Evolutionary conservation across 176 grass and related monocot species (phyloP).

Genomic region (Oryza officinalis): DNA sequence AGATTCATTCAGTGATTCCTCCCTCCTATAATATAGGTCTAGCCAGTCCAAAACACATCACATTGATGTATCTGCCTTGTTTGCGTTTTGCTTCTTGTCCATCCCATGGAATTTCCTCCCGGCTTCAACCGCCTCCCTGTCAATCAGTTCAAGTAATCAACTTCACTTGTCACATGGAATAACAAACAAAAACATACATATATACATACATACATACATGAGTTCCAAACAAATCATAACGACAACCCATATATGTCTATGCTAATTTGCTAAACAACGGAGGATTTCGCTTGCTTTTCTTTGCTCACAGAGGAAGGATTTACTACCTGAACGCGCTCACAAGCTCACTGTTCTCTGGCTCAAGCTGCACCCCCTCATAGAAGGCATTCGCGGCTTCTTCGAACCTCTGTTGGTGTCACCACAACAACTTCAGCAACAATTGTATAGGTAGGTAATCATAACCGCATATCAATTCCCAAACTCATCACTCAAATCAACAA

Average conservation of each 20-base stretch:
- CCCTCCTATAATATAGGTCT: background rate
- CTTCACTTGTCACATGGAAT: background rate
- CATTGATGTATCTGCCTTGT: background rate
- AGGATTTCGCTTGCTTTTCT: background rate
- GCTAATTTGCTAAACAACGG: background rate
- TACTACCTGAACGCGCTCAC: conserved; percentile 79
- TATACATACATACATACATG: background rate
- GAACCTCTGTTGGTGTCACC: conserved; percentile 50
- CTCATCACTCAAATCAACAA: background rate
- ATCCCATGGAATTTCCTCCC: conserved; percentile 66
- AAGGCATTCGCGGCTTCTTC: conserved; percentile 85
- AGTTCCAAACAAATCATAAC: background rate
- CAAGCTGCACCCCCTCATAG: conserved; percentile 82
- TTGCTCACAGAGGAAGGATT: background rate
- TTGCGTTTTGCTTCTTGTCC: conserved; percentile 32
- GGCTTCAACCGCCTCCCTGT: conserved; percentile 80
- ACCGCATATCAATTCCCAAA: background rate
- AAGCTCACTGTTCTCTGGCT: conserved; percentile 88
- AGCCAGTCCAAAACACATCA: background rate
- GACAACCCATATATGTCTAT: background rate
- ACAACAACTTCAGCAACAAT: background rate
- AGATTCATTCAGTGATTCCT: background rate
- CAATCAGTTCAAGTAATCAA: background rate
- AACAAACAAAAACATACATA: too few relatives aligned
- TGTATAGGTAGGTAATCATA: background rate